Evolutionary conservation across 2,329 filamentous ascomycete species (phyloP).

Genomic region (Madurella mycetomatis): DNA sequence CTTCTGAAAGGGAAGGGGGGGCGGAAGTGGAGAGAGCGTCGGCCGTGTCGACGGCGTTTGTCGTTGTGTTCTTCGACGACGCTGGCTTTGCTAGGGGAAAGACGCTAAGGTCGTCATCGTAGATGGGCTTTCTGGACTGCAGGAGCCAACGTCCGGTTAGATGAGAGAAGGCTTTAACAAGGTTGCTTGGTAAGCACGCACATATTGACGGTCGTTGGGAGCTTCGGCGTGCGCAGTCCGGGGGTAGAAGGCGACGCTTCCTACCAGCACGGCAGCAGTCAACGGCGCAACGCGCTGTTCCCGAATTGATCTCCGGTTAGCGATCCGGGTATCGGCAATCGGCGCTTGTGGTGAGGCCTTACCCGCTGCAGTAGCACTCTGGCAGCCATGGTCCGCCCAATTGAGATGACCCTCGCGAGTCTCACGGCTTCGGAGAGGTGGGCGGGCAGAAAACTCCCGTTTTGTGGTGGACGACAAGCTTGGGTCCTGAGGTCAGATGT

Average conservation of each 20-base stretch:
- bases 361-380: slow-evolving; percentile 57
- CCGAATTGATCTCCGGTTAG: slow-evolving; percentile 7
- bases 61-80: slow-evolving; percentile 20
- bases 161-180: neutral
- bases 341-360: slow-evolving; percentile 22
- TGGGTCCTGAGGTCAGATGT: slow-evolving; percentile 15
- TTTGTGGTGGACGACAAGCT: slow-evolving; percentile 10
- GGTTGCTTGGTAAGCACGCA: slow-evolving; percentile 10
- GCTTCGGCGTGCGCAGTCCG: slow-evolving; percentile 50
- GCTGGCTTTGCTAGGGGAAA: slow-evolving; percentile 33
- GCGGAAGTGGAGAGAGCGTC: slow-evolving; percentile 23
- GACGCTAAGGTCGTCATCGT: slow-evolving; percentile 65
- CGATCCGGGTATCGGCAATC: neutral
- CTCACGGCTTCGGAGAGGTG: slow-evolving; percentile 12
- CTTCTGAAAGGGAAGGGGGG: slow-evolving; percentile 25
- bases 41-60: slow-evolving; percentile 18
- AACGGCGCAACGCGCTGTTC: slow-evolving; percentile 51
- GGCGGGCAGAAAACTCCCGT: slow-evolving; percentile 9
- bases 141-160: slow-evolving; percentile 11
- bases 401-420: slow-evolving; percentile 33
- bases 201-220: slow-evolving; percentile 30
- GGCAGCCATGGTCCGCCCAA: slow-evolving; percentile 54
- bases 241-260: slow-evolving; percentile 45
- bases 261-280: slow-evolving; percentile 48
- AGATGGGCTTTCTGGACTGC: slow-evolving; percentile 67